Conservation (phyloP, 1,284 basidiomycete species). For the Cystobasidium sp. region DNA sequence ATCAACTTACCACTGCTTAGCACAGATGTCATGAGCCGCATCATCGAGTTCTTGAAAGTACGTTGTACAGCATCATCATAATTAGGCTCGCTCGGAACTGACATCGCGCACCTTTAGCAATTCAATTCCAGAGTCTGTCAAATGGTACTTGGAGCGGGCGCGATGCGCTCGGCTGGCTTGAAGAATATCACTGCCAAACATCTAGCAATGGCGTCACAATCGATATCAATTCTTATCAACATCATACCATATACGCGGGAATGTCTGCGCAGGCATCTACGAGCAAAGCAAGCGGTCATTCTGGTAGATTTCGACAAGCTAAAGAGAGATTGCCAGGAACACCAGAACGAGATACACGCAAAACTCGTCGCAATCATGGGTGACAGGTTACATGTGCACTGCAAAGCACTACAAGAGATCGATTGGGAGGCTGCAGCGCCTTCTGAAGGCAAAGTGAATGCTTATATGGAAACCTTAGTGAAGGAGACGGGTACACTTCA, state of each 20-base stretch:
- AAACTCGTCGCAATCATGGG: slow-evolving; percentile 99
- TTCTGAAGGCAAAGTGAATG: slow-evolving; percentile 65
- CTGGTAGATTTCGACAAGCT: slow-evolving; percentile 97
- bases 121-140: slow-evolving; percentile 99
- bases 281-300: slow-evolving; percentile 91
- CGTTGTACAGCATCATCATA: slow-evolving; percentile 33
- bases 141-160: slow-evolving; percentile 94
- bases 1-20: slow-evolving; percentile 86
- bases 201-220: slow-evolving; percentile 92
- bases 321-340: slow-evolving; percentile 97
- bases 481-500: slow-evolving; percentile 96
- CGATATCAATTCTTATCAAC: slow-evolving; percentile 89
- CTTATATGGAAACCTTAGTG: slow-evolving; percentile 87
- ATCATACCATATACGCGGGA: slow-evolving; percentile 95
- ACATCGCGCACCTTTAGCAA: slow-evolving; percentile 58
- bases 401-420: slow-evolving; percentile 70
- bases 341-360: slow-evolving; percentile 97
- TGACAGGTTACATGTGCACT: slow-evolving; percentile 85
- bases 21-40: slow-evolving; percentile 88
- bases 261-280: slow-evolving; percentile 88
- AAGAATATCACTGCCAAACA: slow-evolving; percentile 99
- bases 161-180: slow-evolving; percentile 94
- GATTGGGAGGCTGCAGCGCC: slow-evolving; percentile 7
- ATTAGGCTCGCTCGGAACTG: not conserved
- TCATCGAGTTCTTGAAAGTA: slow-evolving; percentile 90